Conservation (phyloP, 179 eudicot genomes). For the Spergularia azorica region DNA sequence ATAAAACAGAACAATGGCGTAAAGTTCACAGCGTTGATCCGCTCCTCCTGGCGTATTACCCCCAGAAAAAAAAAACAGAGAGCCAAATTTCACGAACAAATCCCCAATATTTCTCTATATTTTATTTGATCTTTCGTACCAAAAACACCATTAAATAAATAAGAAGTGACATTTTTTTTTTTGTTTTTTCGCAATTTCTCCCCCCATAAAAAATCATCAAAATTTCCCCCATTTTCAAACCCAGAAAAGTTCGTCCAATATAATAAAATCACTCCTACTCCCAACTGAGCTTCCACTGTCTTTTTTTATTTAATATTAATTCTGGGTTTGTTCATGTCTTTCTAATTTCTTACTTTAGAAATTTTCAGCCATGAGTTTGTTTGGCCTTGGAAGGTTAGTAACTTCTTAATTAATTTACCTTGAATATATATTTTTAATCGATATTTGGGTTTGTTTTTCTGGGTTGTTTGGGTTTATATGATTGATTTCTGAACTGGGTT, state of each 20-base stretch:
- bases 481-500: conserved; percentile 22
- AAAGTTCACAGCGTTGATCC: conserved; percentile 29
- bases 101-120: neutral
- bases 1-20: conserved; percentile 28
- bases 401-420: neutral
- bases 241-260: neutral
- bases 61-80: neutral
- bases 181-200: neutral
- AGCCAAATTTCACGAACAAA: conserved; percentile 8
- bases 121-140: neutral
- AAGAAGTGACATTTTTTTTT: conserved; percentile 19
- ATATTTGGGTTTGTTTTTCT: neutral
- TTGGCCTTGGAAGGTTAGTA: conserved; percentile 68
- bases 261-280: conserved; percentile 2
- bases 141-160: neutral
- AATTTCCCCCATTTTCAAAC: neutral
- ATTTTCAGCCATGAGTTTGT: conserved; percentile 62
- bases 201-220: conserved; percentile 22
- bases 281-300: conserved; percentile 14
- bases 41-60: neutral
- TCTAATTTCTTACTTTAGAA: neutral
- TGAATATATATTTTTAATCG: neutral
- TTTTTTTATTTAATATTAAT: neutral
- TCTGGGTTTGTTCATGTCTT: neutral
- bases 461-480: conserved; percentile 1